These are phyloP conservation scores for Zygosaccharomyces pseudorouxii DNA, from an alignment of 805 yeast species.

Conservation along the genomic window DNA sequence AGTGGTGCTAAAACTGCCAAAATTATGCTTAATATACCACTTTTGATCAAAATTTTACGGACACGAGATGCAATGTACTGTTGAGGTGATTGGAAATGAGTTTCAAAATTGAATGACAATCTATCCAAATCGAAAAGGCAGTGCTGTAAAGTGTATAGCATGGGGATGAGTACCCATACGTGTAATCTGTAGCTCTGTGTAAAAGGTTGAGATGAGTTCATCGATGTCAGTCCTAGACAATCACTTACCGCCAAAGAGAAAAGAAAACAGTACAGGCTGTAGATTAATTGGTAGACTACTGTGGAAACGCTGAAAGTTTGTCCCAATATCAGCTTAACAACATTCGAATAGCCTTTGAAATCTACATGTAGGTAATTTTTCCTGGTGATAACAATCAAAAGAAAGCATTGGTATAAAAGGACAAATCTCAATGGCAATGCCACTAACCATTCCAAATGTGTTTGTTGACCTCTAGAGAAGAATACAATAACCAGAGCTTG, in stretches of 20 bases:
- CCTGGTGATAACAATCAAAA: slow-evolving; percentile 37
- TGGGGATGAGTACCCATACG: slow-evolving; percentile 39
- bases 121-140: slow-evolving; percentile 51
- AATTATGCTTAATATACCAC: slow-evolving; percentile 19
- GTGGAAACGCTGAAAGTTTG: slow-evolving; percentile 34
- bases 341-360: slow-evolving; percentile 27
- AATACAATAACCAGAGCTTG: slow-evolving; percentile 26
- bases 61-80: slow-evolving; percentile 27
- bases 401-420: slow-evolving; percentile 28
- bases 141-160: slow-evolving; percentile 48
- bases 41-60: slow-evolving; percentile 37
- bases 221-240: slow-evolving; percentile 17
- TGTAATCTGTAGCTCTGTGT: slow-evolving; percentile 20
- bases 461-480: slow-evolving; percentile 17
- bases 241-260: slow-evolving; percentile 22
- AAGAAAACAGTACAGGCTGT: slow-evolving; percentile 23
- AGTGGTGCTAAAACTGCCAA: slow-evolving; percentile 40
- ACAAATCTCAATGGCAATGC: slow-evolving; percentile 30
- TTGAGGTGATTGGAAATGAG: slow-evolving; percentile 39
- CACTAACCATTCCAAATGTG: slow-evolving; percentile 24
- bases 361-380: slow-evolving; percentile 41
- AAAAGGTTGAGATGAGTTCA: slow-evolving; percentile 12
- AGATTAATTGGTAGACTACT: slow-evolving; percentile 22
- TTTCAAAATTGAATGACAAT: slow-evolving; percentile 42
- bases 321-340: slow-evolving; percentile 21